Evolutionary conservation across 1,139 yeast species (phyloP), one percentile per base, ranked within the genome.

Genomic region (Taphrina confusa): DNA sequence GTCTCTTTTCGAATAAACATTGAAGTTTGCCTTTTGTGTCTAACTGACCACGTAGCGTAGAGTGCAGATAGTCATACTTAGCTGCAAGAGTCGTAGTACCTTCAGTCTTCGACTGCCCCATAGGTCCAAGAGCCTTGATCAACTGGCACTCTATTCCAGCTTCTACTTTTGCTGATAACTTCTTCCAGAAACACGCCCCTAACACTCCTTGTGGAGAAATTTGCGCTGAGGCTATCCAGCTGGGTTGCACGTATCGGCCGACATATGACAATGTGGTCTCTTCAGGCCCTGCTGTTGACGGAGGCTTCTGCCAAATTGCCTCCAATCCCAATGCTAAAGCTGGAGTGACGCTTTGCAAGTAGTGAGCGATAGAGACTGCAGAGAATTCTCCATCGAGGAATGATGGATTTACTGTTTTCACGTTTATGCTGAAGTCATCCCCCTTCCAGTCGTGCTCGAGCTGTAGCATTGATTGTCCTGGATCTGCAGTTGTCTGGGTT

Each of bases 391-490:
- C 87, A 61, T 83, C 80, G 63, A 87, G 75, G 68, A 87, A 74
- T 54, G 88, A 83, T 65, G 98, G 98, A 78, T 94, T 92, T 71
- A 91, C 81, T 58, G 95, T 79, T 79, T 92, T 94, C 72, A 94
- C 78, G 79, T 91, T 91, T 72, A 91, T 73, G 60, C 96, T 85
- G 73, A 83, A 90, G 74, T 92, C 98, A 62, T 81, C 76, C 62
- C 94, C 97, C 75, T 85, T 92, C 76, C 83, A 85, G 75, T 92
- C 99, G 74, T 92, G 97, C 79, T 94, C 99, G 69, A 92, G 78
- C 78, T 92, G 98, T 65, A 89, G 80, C 96, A 92, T 89, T 61
- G 95, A 96, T 77, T 91, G 97, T 64, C 87, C 88, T 65, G 84
- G 78, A 68, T 44, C 63, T 6, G 57, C 49, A 8, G 63, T 91